Evolutionary conservation across 2,329 filamentous ascomycete genomes (phyloP).

Genomic region (Plenodomus tracheiphilus): DNA sequence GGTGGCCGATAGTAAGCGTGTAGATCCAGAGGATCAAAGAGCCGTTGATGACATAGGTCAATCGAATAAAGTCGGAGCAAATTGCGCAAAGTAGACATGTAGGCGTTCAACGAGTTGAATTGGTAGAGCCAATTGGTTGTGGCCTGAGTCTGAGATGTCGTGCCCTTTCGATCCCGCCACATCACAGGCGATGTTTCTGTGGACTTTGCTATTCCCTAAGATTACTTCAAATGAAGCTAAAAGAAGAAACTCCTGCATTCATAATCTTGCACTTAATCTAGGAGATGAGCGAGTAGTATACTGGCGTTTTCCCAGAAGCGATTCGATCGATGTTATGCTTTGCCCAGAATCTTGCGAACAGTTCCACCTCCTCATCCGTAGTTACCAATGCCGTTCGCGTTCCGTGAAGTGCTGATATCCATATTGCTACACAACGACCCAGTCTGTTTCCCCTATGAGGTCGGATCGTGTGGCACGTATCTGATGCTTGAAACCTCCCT

Average conservation of each 20-base stretch:
- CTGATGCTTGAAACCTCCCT: background rate
- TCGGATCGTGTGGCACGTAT: background rate
- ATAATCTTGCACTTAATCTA: background rate
- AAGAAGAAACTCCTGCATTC: background rate
- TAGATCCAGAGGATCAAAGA: too few relatives aligned
- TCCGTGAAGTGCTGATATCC: background rate
- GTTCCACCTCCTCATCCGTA: background rate
- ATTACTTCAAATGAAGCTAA: too few relatives aligned
- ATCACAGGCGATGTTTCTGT: too few relatives aligned
- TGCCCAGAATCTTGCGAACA: background rate
- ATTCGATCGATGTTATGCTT: background rate
- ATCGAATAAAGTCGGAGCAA: too few relatives aligned
- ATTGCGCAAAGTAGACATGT: too few relatives aligned
- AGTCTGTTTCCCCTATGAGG: background rate
- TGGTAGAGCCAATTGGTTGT: too few relatives aligned
- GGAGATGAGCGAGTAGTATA: background rate
- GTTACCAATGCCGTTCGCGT: background rate
- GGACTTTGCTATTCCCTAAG: too few relatives aligned
- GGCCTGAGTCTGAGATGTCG: too few relatives aligned
- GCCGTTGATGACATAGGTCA: too few relatives aligned
- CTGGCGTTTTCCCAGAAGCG: background rate
- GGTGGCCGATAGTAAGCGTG: too few relatives aligned
- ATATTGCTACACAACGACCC: background rate
- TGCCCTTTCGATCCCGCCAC: too few relatives aligned
- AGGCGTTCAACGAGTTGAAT: too few relatives aligned